Percentiles rank a stretch among this genome's conserved stretches.
phyloP scores from a whole-genome alignment of 1,284 basidiomycete species.

The Puccinia triticina region DNA sequence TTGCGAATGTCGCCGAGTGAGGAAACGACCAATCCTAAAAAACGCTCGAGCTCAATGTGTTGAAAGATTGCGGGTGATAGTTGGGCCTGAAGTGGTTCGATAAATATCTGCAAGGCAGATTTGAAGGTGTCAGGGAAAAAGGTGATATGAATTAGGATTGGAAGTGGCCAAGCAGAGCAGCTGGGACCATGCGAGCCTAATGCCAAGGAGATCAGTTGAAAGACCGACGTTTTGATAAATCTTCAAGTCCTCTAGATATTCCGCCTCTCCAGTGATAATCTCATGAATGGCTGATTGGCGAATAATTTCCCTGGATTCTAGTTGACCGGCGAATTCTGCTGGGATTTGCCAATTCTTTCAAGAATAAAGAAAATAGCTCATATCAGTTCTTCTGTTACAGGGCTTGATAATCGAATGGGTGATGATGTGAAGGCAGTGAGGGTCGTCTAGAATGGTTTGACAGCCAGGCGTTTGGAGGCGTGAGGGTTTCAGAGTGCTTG shows the following conservation, averaged over 20 bases:
- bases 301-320: slow-evolving; percentile 77
- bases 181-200: too few relatives aligned
- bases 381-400: background rate
- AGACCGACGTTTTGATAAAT: slow-evolving; percentile 67
- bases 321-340: slow-evolving; percentile 68
- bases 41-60: slow-evolving; percentile 70
- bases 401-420: background rate
- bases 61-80: slow-evolving; percentile 77
- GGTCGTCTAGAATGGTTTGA: background rate
- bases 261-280: slow-evolving; percentile 84
- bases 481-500: background rate
- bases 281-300: slow-evolving; percentile 90
- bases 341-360: slow-evolving; percentile 57
- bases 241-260: slow-evolving; percentile 85
- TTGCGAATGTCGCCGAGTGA: slow-evolving; percentile 82
- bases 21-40: slow-evolving; percentile 83
- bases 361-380: background rate
- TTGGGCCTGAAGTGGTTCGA: slow-evolving; percentile 72
- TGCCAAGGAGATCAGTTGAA: background rate
- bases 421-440: background rate
- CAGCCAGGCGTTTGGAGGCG: background rate
- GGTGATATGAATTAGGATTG: background rate
- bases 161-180: background rate
- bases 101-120: slow-evolving; percentile 67
- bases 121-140: background rate